Evolutionary conservation across 805 yeast genomes (phyloP), one percentile per base, ranked within the genome.

Genomic region (Starmerella vaccinii): DNA sequence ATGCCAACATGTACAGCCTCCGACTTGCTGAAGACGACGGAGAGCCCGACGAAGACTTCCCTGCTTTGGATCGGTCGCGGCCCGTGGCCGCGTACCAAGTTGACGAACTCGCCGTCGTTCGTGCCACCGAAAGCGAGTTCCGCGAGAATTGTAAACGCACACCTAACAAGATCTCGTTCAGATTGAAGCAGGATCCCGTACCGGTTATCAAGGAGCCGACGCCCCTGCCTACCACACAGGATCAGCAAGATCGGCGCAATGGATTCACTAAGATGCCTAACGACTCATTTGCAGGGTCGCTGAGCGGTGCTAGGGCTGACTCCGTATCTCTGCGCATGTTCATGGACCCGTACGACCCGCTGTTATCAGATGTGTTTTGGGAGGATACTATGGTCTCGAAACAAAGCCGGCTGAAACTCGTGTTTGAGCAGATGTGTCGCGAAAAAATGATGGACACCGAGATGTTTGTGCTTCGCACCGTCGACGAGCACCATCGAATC

Each of bases 11-110:
- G 52, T 87, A 95, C 92, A 73, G 81, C 49, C 61, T 90, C 30
- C 84, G 84, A 51, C 71, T 90, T 21, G 88, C 84, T 0, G 98
- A 92, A 63, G 97, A 90, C 46, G 97, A 89, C 63, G 96, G 94
- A 46, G 81, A 84, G 34, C 88, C 86, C 49, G 98, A 94, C 58
- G 82, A 77, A 32, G 85, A 87, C 47, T 89, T 92, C 69, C 97
- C 97, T 1, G 78, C 89, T 1, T 69, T 92, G 49, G 90, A 83
- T 41, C 70, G 97, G 56, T 73, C 76, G 0, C 71, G 89, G 48
- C 59, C 70, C 4, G 70, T 92, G 24, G 70, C 79, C 2, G 78
- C 90, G 0, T 85, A 87, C 63, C 84, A 87, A 22, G 82, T 80
- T 49, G 85, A 81, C 57, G 96, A 87, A 57, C 76, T 92, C 50